Conservation (phyloP, 2,329 filamentous ascomycete genomes). For the Rhynchosporium secalis region DNA sequence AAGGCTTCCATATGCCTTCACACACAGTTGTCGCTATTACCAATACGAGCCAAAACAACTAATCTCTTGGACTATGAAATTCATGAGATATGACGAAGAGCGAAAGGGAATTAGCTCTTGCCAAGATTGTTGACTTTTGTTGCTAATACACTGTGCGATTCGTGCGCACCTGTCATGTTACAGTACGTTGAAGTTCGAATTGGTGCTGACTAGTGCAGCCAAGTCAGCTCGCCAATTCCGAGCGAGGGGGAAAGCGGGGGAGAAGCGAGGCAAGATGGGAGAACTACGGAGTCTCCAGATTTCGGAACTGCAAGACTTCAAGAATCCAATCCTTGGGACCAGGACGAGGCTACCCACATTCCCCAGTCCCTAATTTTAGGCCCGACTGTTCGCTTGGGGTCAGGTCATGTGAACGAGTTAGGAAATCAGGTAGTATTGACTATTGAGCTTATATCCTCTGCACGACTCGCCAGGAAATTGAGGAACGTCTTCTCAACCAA, state of each 20-base stretch:
- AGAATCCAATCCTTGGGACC: background rate
- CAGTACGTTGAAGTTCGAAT: background rate
- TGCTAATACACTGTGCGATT: background rate
- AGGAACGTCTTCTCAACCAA: background rate
- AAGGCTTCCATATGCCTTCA: background rate
- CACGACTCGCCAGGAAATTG: background rate
- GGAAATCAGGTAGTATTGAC: background rate
- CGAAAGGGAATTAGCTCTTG: background rate
- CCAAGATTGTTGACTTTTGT: background rate
- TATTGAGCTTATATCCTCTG: background rate
- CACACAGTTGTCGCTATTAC: background rate
- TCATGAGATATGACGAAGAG: background rate
- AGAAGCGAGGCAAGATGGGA: background rate
- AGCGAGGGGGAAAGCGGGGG: conserved; percentile 1
- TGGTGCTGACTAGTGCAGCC: background rate
- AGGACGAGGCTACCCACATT: too few relatives aligned
- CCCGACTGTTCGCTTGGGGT: background rate
- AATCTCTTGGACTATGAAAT: background rate
- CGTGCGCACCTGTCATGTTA: background rate
- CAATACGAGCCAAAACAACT: background rate
- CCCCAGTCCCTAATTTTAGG: background rate
- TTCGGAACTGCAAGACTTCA: background rate
- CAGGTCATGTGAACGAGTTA: background rate
- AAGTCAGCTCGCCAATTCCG: background rate
- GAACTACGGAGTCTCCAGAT: conserved; percentile 12